Evolutionary conservation across 495 filamentous ascomycete genomes (phyloP), one percentile per base, ranked within the genome.

Genomic region (Hypomontagnella submonticulosa): DNA sequence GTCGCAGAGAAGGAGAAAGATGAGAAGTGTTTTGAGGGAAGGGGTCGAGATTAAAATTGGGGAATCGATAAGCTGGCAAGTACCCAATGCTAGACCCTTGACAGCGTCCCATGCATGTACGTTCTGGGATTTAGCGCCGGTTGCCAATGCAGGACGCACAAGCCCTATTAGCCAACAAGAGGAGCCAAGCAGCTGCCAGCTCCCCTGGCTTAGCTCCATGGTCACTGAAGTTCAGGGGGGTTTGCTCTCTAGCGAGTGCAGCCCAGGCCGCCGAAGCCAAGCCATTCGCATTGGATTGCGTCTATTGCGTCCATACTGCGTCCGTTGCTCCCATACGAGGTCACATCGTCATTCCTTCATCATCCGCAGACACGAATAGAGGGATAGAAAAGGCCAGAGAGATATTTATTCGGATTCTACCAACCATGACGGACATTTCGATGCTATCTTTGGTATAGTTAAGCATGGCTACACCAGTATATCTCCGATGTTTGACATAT

Each of bases 21-120:
- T n/a, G 36, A 55, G 44, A 20, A 18, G 3, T 18, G 16, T 63
- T 68, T 63, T 54, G 50, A 43, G 59, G 65, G 66, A 43, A 60
- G 42, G 41, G 4, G 50, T 69, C 66, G 60, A 69, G 55, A 69
- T 69, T 69, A 69, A 69, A 69, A 69, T 56, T 69, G 66, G 59
- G 37, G 66, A 63, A 69, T 57, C 54, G 66, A 63, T 69, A 59
- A 62, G 57, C 37, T 51, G 40, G 43, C 46, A 37, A 54, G 15
- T 27, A 42, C 32, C 46, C 44, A 34, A 43, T 56, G 41, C 53
- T 62, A 55, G 36, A 69, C 60, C 66, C 60, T 69, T 64, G 66
- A 63, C 65, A 60, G 33, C 62, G 51, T 36, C 51, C 16, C 37
- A 56, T 15, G 59, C 33, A 56, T 34, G 49, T 56, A 16, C 23